These are phyloP conservation scores for Cryptococcus depauperatus DNA, from an alignment of 1,284 basidiomycete genomes.

Conservation along the genomic window DNA sequence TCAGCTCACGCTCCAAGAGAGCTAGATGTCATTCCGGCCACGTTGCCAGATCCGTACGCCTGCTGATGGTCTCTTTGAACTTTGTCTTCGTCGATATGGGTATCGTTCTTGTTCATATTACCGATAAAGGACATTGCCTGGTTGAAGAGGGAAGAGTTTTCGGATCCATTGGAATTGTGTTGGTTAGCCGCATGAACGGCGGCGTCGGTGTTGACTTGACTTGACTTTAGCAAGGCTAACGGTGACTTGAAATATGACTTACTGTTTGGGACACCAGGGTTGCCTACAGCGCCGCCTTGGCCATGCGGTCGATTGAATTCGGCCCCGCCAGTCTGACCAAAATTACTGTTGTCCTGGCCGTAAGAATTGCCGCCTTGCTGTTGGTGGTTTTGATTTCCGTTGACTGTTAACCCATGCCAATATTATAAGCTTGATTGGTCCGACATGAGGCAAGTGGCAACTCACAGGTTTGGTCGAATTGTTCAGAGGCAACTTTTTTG, in stretches of 20 bases:
- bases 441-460: neutral
- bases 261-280: constrained; percentile 23
- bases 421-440: neutral
- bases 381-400: constrained; percentile 8
- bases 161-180: constrained; percentile 35
- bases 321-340: constrained; percentile 27
- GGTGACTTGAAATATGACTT: constrained; percentile 5
- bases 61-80: constrained; percentile 52
- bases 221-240: no score
- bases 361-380: constrained; percentile 2
- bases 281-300: constrained; percentile 19
- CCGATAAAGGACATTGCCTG: constrained; percentile 20
- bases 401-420: neutral
- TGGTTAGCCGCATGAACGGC: constrained; percentile 35
- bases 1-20: constrained; percentile 50
- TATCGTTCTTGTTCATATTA: constrained; percentile 30
- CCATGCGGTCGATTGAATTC: constrained; percentile 35
- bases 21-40: constrained; percentile 51
- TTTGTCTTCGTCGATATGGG: constrained; percentile 56
- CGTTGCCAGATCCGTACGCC: constrained; percentile 50
- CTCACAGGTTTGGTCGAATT: constrained; percentile 8
- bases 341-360: constrained; percentile 7
- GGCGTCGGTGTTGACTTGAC: constrained; percentile 37
- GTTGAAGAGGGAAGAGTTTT: constrained; percentile 31
- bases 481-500: constrained; percentile 18